Percentiles rank a stretch among this genome's conserved stretches.
phyloP scores from a whole-genome alignment of 352 stramenopile species.

The Globisporangium rhizosaccharum region DNA sequence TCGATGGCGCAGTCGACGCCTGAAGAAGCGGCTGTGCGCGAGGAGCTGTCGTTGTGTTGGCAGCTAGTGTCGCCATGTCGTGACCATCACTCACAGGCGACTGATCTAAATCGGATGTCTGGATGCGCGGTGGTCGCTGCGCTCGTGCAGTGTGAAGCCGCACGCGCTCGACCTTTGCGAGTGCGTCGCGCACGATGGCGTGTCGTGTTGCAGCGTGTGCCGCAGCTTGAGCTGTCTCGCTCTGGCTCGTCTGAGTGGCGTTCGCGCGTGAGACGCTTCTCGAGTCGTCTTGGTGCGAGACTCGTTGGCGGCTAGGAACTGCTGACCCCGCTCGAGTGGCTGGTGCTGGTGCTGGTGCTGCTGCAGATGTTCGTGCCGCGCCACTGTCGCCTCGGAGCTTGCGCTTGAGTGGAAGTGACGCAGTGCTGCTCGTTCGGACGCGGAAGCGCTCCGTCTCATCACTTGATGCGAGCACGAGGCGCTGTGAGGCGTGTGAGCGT shows the following conservation, averaged over 20 bases:
- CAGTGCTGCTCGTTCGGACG: slow-evolving; percentile 5
- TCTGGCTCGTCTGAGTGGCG: background rate
- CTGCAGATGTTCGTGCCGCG: background rate
- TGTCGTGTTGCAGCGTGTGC: too few relatives aligned
- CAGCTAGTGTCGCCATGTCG: too few relatives aligned
- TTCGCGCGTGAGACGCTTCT: too few relatives aligned
- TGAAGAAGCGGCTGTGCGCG: too few relatives aligned
- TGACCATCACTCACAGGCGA: too few relatives aligned
- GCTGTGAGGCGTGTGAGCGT: background rate
- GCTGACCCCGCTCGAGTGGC: too few relatives aligned
- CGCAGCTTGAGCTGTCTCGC: background rate
- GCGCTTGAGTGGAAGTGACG: slow-evolving; percentile 2
- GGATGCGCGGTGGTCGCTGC: background rate
- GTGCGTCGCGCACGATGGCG: background rate
- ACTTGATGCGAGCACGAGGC: slow-evolving; percentile 4
- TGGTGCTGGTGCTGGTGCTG: background rate
- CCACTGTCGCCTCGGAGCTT: background rate
- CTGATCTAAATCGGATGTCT: background rate
- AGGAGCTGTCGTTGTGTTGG: background rate
- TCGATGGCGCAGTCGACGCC: too few relatives aligned
- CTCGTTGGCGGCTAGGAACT: too few relatives aligned
- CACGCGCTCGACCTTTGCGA: background rate
- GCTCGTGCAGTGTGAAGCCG: background rate
- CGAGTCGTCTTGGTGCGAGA: too few relatives aligned
- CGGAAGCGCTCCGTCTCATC: slow-evolving; percentile 7